Percentiles rank a stretch among this genome's conserved stretches.
Evolutionary conservation across 2,329 filamentous ascomycete genomes (phyloP).

Genomic region (Grosmannia huntii): DNA sequence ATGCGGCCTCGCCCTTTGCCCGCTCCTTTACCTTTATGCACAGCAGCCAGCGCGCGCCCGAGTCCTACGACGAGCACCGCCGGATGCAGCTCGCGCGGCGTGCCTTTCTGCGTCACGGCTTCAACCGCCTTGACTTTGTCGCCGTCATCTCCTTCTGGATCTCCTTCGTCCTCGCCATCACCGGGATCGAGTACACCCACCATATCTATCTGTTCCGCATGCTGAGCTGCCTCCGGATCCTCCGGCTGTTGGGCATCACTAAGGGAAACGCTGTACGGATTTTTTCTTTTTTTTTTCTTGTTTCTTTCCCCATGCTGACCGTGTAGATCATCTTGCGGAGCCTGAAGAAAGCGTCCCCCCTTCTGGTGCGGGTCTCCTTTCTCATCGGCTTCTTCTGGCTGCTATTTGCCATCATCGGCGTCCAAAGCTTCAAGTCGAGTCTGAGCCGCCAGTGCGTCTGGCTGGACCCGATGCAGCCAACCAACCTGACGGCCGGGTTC

Average conservation of each 20-base stretch:
- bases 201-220: constrained; percentile 90
- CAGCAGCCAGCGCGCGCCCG: constrained; percentile 42
- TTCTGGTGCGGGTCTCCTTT: constrained; percentile 86
- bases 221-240: constrained; percentile 87
- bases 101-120: constrained; percentile 87
- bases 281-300: background rate
- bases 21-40: constrained; percentile 69
- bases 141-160: constrained; percentile 95
- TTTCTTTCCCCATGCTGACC: background rate
- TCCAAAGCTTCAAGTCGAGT: constrained; percentile 90
- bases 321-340: constrained; percentile 80
- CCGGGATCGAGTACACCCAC: constrained; percentile 51
- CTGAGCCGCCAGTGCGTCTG: constrained; percentile 66
- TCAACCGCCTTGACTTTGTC: constrained; percentile 90
- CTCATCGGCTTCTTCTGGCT: constrained; percentile 96
- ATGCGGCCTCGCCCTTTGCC: constrained; percentile 52
- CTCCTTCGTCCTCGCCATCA: constrained; percentile 60
- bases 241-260: constrained; percentile 81
- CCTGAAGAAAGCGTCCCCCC: constrained; percentile 85
- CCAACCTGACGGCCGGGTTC: constrained; percentile 41
- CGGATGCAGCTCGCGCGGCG: constrained; percentile 76
- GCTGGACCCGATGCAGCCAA: constrained; percentile 50
- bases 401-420: constrained; percentile 88
- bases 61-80: constrained; percentile 63
- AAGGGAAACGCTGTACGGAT: constrained; percentile 74